Conservation (phyloP, 306 rosid genomes). For the Acmispon strigosus region DNA sequence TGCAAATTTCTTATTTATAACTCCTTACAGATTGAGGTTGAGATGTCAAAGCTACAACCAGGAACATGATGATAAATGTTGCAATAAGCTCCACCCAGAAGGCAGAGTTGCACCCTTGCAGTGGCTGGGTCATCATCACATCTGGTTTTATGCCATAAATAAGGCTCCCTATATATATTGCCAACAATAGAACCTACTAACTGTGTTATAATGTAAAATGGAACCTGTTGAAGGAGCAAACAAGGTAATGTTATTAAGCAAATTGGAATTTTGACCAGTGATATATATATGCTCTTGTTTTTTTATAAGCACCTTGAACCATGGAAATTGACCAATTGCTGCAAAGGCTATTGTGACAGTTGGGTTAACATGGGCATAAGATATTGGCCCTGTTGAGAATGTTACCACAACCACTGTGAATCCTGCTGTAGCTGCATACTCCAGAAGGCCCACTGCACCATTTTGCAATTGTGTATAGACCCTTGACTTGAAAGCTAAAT, state of each 20-base stretch:
- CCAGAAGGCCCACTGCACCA: conserved; percentile 60
- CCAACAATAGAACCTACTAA: conserved; percentile 58
- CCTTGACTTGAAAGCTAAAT: too few relatives aligned
- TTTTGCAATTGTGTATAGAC: conserved; percentile 27
- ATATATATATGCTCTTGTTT: neutral
- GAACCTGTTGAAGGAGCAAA: conserved; percentile 51
- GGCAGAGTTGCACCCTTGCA: conserved; percentile 54
- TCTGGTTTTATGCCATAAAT: conserved; percentile 57
- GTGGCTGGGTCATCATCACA: conserved; percentile 49
- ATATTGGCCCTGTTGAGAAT: conserved; percentile 63
- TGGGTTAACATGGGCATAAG: conserved; percentile 89
- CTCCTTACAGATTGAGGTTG: conserved; percentile 52
- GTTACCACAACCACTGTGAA: conserved; percentile 68
- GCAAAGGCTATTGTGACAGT: conserved; percentile 84
- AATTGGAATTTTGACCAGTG: too few relatives aligned
- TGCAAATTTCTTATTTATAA: conserved; percentile 3
- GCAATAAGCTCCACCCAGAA: conserved; percentile 79
- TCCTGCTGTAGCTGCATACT: conserved; percentile 79
- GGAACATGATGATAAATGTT: conserved; percentile 68
- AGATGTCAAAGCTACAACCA: conserved; percentile 55
- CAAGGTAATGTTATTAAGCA: neutral
- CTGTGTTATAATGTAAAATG: conserved; percentile 57
- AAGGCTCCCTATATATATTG: conserved; percentile 51
- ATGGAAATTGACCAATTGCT: conserved; percentile 66
- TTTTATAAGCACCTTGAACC: conserved; percentile 49